Percentiles rank a stretch among this genome's conserved stretches.
These are phyloP conservation scores for Exobasidium cylindrosporum DNA, from an alignment of 1,284 basidiomycete genomes.

Conservation along the genomic window DNA sequence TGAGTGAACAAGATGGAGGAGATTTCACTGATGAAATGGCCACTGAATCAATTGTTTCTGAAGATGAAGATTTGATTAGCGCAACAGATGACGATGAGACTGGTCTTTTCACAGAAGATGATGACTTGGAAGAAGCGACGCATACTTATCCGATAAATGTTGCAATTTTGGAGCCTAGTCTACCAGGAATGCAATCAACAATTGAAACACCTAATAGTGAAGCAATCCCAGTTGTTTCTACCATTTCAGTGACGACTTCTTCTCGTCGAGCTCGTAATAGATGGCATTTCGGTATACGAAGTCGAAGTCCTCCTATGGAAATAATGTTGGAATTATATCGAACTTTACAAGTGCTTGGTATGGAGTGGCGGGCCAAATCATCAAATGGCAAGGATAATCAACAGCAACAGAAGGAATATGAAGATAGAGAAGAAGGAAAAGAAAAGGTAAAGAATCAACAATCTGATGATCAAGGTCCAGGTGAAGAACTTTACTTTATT, in stretches of 20 bases:
- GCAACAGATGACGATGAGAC: conserved; percentile 29
- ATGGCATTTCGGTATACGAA: conserved; percentile 98
- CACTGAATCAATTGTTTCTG: conserved; percentile 32
- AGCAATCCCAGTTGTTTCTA: neutral
- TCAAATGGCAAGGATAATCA: no score
- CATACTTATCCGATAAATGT: conserved; percentile 20
- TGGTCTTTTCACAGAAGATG: conserved; percentile 25
- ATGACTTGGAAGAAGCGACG: conserved; percentile 21
- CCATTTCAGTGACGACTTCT: conserved; percentile 22
- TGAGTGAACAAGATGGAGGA: conserved; percentile 7
- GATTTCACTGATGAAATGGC: conserved; percentile 14
- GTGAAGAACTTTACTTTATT: conserved; percentile 77
- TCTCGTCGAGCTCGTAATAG: conserved; percentile 57
- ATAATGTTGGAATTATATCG: conserved; percentile 98
- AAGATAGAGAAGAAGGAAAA: conserved; percentile 58
- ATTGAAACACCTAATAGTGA: neutral
- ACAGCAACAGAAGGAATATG: neutral
- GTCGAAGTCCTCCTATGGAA: conserved; percentile 93
- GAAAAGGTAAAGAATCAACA: conserved; percentile 53
- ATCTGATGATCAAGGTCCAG: conserved; percentile 13
- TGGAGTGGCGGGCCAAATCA: conserved; percentile 76
- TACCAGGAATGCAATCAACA: conserved; percentile 15
- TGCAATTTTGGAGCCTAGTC: conserved; percentile 42
- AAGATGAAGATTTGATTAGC: conserved; percentile 33
- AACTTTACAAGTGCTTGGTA: conserved; percentile 83